Evolutionary conservation across 2,329 filamentous ascomycete species (phyloP), one percentile per base, ranked within the genome.

Genomic region (Xylariaceae sp.): DNA sequence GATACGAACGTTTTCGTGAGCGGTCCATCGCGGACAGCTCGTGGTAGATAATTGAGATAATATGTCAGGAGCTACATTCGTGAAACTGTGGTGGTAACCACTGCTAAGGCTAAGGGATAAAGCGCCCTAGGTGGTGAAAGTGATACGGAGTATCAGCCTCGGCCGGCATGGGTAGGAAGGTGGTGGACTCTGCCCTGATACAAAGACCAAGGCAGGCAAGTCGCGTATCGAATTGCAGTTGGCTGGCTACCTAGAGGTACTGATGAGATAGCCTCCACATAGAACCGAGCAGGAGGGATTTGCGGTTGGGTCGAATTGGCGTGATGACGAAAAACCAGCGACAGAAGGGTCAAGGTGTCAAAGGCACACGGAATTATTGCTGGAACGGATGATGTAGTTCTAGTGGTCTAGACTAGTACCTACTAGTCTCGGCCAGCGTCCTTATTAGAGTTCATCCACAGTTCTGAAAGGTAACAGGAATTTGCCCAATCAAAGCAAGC

Each of bases 1-100:
- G 44, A 33, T 39, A 73, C 82, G 66, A 65, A 87, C 85, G 83
- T 79, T 86, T 86, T 72, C 82, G 84, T 76, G 79, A 78, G 77
- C 85, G 85, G 80, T 87, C 84, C 85, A 88, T 88, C 68, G 63
- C 72, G 74, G 75, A 77, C 71, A 74, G 75, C 69, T 67, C 67
- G 67, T 69, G 66, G 63, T 70, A 40, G 67, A 66, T 69, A 64
- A 70, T 60, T 52, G 61, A 63, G 36, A 54, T 59, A 48, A 28
- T 54, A 61, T 39, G 24, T 51, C 67, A 69, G 71, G 69, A 68
- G 74, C 78, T 79, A 80, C 80, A 82, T 82, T 76, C 79, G 79
- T 68, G 64, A 68, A 69, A 62, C 26, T 50, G 12, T 45, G 41
- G 64, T 62, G 64, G 44, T 61, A 56, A 63, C 68, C 69, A 71